Conservation (phyloP, 2,329 filamentous ascomycete genomes). For the Pezizomycotina sp. region DNA sequence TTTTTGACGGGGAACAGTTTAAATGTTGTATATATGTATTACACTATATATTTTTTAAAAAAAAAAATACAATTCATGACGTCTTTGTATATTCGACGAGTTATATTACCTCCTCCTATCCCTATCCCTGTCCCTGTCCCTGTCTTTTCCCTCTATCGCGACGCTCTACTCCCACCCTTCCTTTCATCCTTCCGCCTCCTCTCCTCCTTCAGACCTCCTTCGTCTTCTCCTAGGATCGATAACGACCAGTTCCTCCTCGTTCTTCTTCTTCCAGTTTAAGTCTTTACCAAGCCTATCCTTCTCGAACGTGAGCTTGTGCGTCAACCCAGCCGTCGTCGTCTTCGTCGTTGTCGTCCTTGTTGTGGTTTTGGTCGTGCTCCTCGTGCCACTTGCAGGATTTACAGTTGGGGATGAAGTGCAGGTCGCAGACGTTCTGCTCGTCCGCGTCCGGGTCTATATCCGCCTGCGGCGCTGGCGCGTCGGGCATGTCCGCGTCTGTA, state of each 20-base stretch:
- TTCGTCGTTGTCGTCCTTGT: constrained; percentile 37
- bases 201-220: constrained; percentile 51
- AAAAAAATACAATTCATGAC: background rate
- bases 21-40: background rate
- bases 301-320: constrained; percentile 74
- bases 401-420: constrained; percentile 92
- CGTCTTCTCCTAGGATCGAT: constrained; percentile 83
- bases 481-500: constrained; percentile 24
- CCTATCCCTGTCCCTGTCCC: constrained; percentile 7
- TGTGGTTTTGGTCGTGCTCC: constrained; percentile 38
- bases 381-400: constrained; percentile 80
- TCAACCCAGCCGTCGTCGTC: constrained; percentile 35
- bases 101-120: no score
- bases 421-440: constrained; percentile 65
- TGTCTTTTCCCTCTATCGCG: background rate
- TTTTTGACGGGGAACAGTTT: background rate
- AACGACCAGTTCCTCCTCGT: constrained; percentile 77
- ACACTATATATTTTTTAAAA: background rate
- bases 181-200: constrained; percentile 40
- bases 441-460: constrained; percentile 39
- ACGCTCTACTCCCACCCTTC: constrained; percentile 27
- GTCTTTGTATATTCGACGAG: no score
- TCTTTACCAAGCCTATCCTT: constrained; percentile 85
- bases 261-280: constrained; percentile 73
- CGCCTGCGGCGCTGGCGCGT: constrained; percentile 20